phyloP scores from a whole-genome alignment of 805 yeast genomes.

The Teunomyces atbi region DNA sequence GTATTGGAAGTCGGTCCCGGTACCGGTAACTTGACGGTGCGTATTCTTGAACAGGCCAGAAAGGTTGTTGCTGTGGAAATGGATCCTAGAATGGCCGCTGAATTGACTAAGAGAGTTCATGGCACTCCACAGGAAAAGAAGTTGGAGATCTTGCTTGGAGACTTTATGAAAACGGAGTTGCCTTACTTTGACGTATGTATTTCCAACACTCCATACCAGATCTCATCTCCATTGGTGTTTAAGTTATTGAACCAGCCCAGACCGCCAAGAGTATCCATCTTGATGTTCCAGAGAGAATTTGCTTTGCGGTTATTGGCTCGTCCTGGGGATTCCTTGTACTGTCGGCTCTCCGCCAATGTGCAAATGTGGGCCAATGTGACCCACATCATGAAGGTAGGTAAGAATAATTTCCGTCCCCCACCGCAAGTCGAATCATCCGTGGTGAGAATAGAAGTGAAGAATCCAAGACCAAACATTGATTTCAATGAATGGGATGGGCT shows the following conservation, averaged over 20 bases:
- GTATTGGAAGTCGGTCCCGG: slow-evolving; percentile 99
- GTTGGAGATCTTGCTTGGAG: slow-evolving; percentile 88
- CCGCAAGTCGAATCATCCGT: slow-evolving; percentile 98
- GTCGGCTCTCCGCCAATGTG: slow-evolving; percentile 92
- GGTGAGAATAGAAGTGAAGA: slow-evolving; percentile 87
- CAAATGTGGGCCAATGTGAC: slow-evolving; percentile 99
- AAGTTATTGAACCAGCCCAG: slow-evolving; percentile 84
- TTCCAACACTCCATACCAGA: slow-evolving; percentile 96
- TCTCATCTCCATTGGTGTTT: slow-evolving; percentile 94
- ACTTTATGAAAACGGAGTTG: slow-evolving; percentile 90
- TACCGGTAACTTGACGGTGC: slow-evolving; percentile 94
- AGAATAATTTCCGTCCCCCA: slow-evolving; percentile 95
- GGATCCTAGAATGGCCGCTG: slow-evolving; percentile 99
- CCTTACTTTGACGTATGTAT: slow-evolving; percentile 96
- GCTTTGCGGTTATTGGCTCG: slow-evolving; percentile 90
- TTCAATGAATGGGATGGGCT: slow-evolving; percentile 97
- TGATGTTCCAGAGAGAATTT: slow-evolving; percentile 97
- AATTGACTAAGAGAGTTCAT: slow-evolving; percentile 93
- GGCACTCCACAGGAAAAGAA: slow-evolving; percentile 94
- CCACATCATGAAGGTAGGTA: slow-evolving; percentile 97
- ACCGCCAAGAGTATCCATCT: slow-evolving; percentile 92
- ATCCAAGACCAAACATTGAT: slow-evolving; percentile 91
- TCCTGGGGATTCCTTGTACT: slow-evolving; percentile 93
- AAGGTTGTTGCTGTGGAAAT: slow-evolving; percentile 96
- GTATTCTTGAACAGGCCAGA: slow-evolving; percentile 87